Evolutionary conservation across 768 basidiomycete species (phyloP).

Genomic region (Amanita phalloides): DNA sequence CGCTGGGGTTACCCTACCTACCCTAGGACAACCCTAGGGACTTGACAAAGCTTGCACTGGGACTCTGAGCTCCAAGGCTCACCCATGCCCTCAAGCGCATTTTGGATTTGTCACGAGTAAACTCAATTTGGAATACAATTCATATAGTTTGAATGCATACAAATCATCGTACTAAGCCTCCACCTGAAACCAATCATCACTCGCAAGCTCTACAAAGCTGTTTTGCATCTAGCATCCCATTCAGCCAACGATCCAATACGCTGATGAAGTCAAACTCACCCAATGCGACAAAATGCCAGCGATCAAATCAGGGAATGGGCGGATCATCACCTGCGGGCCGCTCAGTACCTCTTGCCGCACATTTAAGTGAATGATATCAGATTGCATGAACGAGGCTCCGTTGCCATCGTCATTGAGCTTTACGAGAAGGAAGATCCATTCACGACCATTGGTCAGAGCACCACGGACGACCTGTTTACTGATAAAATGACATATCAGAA

Average conservation of each 20-base stretch:
- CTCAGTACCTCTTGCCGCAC: not conserved
- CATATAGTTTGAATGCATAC: no score
- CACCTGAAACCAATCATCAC: constrained; percentile 11
- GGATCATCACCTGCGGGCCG: constrained; percentile 2
- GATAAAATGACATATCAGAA: constrained; percentile 6
- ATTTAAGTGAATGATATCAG: constrained; percentile 5
- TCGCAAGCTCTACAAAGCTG: constrained; percentile 11
- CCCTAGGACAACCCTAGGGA: no score
- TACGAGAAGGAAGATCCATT: constrained; percentile 16
- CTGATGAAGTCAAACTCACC: constrained; percentile 8
- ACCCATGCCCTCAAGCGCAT: no score
- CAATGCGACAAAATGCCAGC: constrained; percentile 14
- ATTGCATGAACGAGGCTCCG: constrained; percentile 11
- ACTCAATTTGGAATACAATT: no score
- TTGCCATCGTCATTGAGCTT: constrained; percentile 10
- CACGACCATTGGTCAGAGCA: constrained; percentile 10
- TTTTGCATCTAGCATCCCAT: constrained; percentile 10
- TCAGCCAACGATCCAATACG: constrained; percentile 1
- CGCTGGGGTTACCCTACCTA: no score
- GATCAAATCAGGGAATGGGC: constrained; percentile 13
- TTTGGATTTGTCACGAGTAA: no score
- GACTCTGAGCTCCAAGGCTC: no score
- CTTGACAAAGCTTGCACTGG: no score
- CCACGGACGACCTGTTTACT: constrained; percentile 15
- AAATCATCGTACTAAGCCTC: no score